Base-by-base conservation (phyloP, 1,284 basidiomycete species). In the Megacollybia platyphylla region DNA sequence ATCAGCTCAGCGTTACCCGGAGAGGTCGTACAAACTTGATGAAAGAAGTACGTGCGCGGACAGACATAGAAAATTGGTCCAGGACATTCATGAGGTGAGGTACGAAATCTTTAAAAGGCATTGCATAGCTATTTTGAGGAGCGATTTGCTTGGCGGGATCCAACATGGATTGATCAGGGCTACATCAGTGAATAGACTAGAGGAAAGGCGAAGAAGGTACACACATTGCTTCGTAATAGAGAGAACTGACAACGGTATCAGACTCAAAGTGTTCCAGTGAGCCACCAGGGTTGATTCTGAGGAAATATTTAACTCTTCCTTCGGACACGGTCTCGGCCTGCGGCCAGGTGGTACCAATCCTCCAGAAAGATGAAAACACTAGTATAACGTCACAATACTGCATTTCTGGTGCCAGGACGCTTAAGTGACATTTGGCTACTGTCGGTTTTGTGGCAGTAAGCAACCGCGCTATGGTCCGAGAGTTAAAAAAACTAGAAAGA, bases 231-330 rank as follows among this genome's bases (percentile, higher is more conserved):
- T 87, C 84, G 50, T 87, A 87, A 58, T 86, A 86, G 41, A 87
- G 52, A 5, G 81, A 71, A n/a, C 81, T 87, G 2, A 77, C 65
- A 10, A 79, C 79, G 63, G 79, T 77, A 56, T 81, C 73, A 45
- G 73, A 80, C 52, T 84, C 79, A 49, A 87, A 87, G 56, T 87
- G 83, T 54, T 87, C 84, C 35, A 87, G 60, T 0, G 79, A 82
- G 51, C 83, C 83, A 31, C 82, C 82, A 42, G 84, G 85, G 57
- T 86, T 77, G 9, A 80, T 81, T 31, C 83, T 71, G 44, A 87
- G 51, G 57, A 86, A 86, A 54, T 81, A 87, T 54, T 87, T 87
- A 59, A 82, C 68, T 56, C 79, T 86, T 48, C 75, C 73, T 13
- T 81, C 77, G 2, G 64, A 70, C 4, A 82, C 53, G 34, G 62